Evolutionary conservation across 2,329 filamentous ascomycete genomes (phyloP).

Genomic region (Alternaria triticina): DNA sequence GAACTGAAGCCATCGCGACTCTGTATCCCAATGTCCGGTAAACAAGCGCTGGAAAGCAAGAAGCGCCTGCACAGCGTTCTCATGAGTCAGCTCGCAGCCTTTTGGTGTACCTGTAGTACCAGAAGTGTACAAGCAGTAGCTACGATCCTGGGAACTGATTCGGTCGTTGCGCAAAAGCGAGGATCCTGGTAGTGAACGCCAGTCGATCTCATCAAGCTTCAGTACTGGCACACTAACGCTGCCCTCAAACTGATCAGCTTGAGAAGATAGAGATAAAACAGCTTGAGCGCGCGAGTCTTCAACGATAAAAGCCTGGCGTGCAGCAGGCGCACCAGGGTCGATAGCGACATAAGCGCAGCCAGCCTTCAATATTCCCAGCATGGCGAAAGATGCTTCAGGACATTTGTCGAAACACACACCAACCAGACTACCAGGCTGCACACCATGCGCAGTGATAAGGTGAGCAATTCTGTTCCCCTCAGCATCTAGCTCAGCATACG

Average conservation of each 20-base stretch:
- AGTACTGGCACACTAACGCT: slow-evolving; percentile 50
- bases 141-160: slow-evolving; percentile 62
- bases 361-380: slow-evolving; percentile 81
- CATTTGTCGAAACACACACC: slow-evolving; percentile 85
- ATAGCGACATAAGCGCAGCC: slow-evolving; percentile 83
- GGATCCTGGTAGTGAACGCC: slow-evolving; percentile 45
- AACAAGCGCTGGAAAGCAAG: slow-evolving; percentile 84
- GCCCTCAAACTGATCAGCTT: slow-evolving; percentile 48
- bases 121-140: slow-evolving; percentile 87
- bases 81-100: slow-evolving; percentile 85
- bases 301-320: slow-evolving; percentile 79
- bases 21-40: slow-evolving; percentile 70
- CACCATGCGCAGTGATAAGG: slow-evolving; percentile 60
- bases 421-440: slow-evolving; percentile 66
- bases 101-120: slow-evolving; percentile 88
- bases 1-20: slow-evolving; percentile 88
- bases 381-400: slow-evolving; percentile 81
- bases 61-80: slow-evolving; percentile 89
- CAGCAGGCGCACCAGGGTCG: slow-evolving; percentile 73
- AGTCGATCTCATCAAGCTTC: slow-evolving; percentile 53
- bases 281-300: slow-evolving; percentile 71
- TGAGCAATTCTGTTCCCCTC: slow-evolving; percentile 76
- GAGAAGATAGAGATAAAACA: slow-evolving; percentile 64
- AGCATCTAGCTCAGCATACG: slow-evolving; percentile 72
- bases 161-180: slow-evolving; percentile 30